These are phyloP conservation scores for Solanum arcanum DNA, from an alignment of 257 asterid species.

Conservation along the genomic window DNA sequence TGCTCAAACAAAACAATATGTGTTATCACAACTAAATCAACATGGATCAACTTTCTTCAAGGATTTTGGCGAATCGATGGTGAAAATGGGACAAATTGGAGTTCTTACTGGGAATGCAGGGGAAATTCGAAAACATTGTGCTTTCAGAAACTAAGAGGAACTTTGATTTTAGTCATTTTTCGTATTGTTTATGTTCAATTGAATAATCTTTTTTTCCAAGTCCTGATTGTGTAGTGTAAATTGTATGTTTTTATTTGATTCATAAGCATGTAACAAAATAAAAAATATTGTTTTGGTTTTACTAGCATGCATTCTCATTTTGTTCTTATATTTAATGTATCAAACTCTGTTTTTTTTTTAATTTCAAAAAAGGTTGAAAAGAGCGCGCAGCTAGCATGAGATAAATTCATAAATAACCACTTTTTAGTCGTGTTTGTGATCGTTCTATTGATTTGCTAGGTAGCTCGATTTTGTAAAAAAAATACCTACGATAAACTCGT, in stretches of 20 bases:
- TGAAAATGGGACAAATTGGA: neutral
- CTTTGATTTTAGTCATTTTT: neutral
- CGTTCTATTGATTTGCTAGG: no score
- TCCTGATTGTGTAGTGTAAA: neutral
- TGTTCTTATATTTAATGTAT: neutral
- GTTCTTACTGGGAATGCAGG: neutral
- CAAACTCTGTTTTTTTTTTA: no score
- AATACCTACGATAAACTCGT: neutral
- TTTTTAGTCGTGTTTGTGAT: neutral
- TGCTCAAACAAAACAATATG: slow-evolving; percentile 17
- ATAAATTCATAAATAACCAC: neutral
- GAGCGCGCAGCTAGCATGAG: neutral
- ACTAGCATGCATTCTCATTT: neutral
- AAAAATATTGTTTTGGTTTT: neutral
- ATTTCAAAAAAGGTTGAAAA: no score
- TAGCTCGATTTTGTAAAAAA: neutral
- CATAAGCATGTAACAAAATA: neutral
- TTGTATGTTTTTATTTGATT: neutral
- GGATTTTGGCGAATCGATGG: slow-evolving; percentile 29
- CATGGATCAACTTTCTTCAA: slow-evolving; percentile 20
- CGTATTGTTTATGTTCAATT: neutral
- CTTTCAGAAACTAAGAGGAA: neutral
- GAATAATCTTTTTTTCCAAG: neutral
- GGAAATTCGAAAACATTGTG: slow-evolving; percentile 21
- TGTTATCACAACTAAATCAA: neutral